Evolutionary conservation across 1,139 yeast species (phyloP).

Genomic region (Yamadazyma pseudoaaseri): DNA sequence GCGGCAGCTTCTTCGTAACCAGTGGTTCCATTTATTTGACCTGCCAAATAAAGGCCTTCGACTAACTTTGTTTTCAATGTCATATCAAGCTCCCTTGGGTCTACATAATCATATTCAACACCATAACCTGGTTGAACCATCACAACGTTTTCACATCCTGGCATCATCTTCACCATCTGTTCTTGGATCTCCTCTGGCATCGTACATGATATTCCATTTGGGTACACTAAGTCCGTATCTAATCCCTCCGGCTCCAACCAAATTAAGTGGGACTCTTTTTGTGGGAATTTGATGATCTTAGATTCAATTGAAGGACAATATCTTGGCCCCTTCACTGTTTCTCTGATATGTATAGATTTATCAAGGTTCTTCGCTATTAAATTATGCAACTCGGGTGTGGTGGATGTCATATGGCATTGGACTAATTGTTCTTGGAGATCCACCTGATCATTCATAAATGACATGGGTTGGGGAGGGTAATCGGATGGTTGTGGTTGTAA

Average conservation of each 20-base stretch:
- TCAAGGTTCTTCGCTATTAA: slow-evolving; percentile 69
- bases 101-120: slow-evolving; percentile 94
- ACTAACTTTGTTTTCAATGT: slow-evolving; percentile 83
- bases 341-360: slow-evolving; percentile 85
- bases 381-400: slow-evolving; percentile 74
- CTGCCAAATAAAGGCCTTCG: slow-evolving; percentile 82
- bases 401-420: slow-evolving; percentile 72
- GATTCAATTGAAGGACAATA: slow-evolving; percentile 97
- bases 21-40: slow-evolving; percentile 98
- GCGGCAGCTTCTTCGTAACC: slow-evolving; percentile 99
- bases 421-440: slow-evolving; percentile 57
- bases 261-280: slow-evolving; percentile 71
- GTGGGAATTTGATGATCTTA: slow-evolving; percentile 77
- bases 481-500: slow-evolving; percentile 77
- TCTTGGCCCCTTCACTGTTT: slow-evolving; percentile 94
- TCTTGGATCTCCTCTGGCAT: slow-evolving; percentile 94
- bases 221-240: slow-evolving; percentile 81
- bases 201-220: slow-evolving; percentile 94
- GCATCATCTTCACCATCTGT: slow-evolving; percentile 69
- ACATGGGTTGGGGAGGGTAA: slow-evolving; percentile 83
- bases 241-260: slow-evolving; percentile 98
- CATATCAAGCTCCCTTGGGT: slow-evolving; percentile 79
- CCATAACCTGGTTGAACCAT: slow-evolving; percentile 98
- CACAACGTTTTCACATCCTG: slow-evolving; percentile 83
- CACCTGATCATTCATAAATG: slow-evolving; percentile 72